Base-by-base conservation (phyloP, 1,139 yeast species). In the Casaregolazyma lundiana region DNA sequence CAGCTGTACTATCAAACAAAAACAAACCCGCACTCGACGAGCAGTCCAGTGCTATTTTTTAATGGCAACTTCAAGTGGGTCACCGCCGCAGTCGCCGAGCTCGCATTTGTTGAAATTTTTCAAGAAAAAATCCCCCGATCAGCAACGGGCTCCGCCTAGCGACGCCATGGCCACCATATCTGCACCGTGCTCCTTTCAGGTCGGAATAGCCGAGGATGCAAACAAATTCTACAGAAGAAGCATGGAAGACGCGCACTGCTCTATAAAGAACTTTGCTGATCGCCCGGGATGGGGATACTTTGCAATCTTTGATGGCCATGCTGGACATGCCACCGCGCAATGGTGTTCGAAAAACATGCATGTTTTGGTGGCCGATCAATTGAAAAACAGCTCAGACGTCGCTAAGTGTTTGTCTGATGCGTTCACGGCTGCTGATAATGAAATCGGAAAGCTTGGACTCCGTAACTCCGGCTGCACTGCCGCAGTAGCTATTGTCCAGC, bases 211-310 rank as follows among this genome's bases (percentile, higher is more conserved):
- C 9, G 97, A 89, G 59, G 92, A 88, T 64, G 81, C 82, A 56
- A 92, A 92, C 65, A 67, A 79, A 20, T 79, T 85, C 52, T 90
- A 82, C 63, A 74, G 98, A 50, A 78, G 85, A 49, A 81, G 89
- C 39, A 92, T 92, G 99, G 99, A 92, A 63, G 99, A 92, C 64
- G 95, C 94, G 8, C 97, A 92, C 64, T 86, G 95, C 0, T 88
- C 85, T 61, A 89, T 89, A 38, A 92, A 95, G 57, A 89, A 92
- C 67, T 92, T 85, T 69, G 94, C 92, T 22, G 95, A 88, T 57
- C 67, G 85, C 46, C 75, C 83, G 17, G 97, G 90, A 63, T 86
- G 96, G 84, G 98, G 97, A 2, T 92, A 87, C 64, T 90, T 92
- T 74, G 98, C 95, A 13, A 77, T 92, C 3, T 92, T 89, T 66